Percentiles rank a stretch among this genome's conserved stretches.
Evolutionary conservation across 2,329 filamentous ascomycete species (phyloP).

Genomic region (Ophiostoma quercus): DNA sequence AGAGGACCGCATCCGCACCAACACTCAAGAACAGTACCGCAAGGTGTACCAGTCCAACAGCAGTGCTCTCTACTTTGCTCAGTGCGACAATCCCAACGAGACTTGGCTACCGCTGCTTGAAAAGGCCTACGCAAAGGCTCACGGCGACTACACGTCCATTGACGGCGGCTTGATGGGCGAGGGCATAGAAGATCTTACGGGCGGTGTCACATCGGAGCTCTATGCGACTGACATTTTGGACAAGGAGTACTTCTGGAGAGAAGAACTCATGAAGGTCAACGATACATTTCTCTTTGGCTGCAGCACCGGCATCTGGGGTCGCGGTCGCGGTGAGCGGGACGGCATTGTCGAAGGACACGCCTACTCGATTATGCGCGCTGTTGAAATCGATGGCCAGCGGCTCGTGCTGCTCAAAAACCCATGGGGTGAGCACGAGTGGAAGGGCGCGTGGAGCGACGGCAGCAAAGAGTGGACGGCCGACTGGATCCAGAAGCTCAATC

Average conservation of each 20-base stretch:
- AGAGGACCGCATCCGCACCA: slow-evolving; percentile 45
- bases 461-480: slow-evolving; percentile 58
- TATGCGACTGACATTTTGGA: slow-evolving; percentile 68
- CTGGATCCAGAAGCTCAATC: slow-evolving; percentile 51
- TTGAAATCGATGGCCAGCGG: slow-evolving; percentile 45
- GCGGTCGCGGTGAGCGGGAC: slow-evolving; percentile 55
- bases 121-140: slow-evolving; percentile 70
- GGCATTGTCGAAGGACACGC: slow-evolving; percentile 56
- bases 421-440: slow-evolving; percentile 59
- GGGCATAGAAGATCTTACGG: slow-evolving; percentile 52
- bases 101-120: slow-evolving; percentile 70
- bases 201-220: slow-evolving; percentile 65
- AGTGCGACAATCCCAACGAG: slow-evolving; percentile 63
- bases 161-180: slow-evolving; percentile 58
- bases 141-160: slow-evolving; percentile 67
- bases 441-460: slow-evolving; percentile 55
- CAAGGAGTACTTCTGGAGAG: slow-evolving; percentile 75
- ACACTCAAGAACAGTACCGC: slow-evolving; percentile 55
- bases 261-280: slow-evolving; percentile 75
- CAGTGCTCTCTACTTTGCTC: slow-evolving; percentile 64
- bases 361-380: slow-evolving; percentile 57
- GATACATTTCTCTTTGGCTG: slow-evolving; percentile 74
- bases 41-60: slow-evolving; percentile 63
- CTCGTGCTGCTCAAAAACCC: slow-evolving; percentile 51
- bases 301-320: slow-evolving; percentile 54